A percentile compares a stretch with the other conserved stretches of the same genome.
Evolutionary conservation across 169 alveolate genomes (phyloP).

Genomic region (Eimeria falciformis): DNA sequence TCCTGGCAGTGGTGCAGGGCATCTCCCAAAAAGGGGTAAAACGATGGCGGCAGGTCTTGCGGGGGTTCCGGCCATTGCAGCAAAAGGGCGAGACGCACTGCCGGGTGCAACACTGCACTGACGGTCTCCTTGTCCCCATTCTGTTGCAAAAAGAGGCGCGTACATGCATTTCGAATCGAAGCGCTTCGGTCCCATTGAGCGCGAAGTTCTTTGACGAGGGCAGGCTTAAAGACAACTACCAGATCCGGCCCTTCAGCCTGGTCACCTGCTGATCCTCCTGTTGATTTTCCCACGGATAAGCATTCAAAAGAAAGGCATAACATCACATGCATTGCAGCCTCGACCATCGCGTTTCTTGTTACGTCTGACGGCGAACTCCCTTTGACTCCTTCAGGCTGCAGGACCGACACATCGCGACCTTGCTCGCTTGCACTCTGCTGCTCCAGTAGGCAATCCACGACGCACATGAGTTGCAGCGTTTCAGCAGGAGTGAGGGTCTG

Average conservation of each 20-base stretch:
- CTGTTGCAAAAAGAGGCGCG: neutral
- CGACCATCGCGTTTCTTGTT: neutral
- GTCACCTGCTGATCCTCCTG: neutral
- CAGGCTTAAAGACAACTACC: conserved; percentile 1
- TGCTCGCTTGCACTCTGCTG: neutral
- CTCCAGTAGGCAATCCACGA: neutral
- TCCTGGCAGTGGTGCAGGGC: conserved; percentile 43
- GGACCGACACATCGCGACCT: no score
- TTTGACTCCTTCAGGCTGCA: no score
- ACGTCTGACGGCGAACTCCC: no score
- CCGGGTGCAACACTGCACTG: conserved; percentile 28
- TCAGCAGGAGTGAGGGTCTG: neutral
- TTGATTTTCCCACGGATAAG: neutral
- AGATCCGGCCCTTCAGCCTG: neutral
- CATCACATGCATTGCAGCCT: conserved; percentile 42
- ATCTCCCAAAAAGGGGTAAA: conserved; percentile 17
- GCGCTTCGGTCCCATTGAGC: conserved; percentile 31
- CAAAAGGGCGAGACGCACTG: conserved; percentile 64
- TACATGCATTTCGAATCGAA: conserved; percentile 12
- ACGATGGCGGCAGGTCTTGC: conserved; percentile 14
- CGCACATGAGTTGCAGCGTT: conserved; percentile 22
- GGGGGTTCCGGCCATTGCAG: conserved; percentile 51
- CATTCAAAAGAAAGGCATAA: conserved; percentile 35
- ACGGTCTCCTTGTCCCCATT: neutral
- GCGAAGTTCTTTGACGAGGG: conserved; percentile 21